Conservation (phyloP, 306 rosid species). For the Gynostemma pentaphyllum region DNA sequence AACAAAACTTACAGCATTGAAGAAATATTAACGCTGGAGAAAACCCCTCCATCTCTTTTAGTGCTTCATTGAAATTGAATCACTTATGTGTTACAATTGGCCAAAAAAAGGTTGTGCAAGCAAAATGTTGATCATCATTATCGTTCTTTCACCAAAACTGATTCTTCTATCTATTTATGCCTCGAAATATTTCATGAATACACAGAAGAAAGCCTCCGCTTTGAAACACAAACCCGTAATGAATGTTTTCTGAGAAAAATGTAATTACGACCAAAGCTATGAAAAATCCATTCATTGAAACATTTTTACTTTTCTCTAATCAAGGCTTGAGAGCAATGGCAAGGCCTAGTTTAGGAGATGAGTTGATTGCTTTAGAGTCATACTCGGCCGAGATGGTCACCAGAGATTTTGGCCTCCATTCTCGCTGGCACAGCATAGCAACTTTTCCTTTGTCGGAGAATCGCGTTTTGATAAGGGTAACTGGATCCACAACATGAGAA, state of each 20-base stretch:
- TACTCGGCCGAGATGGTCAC: conserved; percentile 72
- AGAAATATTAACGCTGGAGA: conserved; percentile 4
- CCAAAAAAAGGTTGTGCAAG: background rate
- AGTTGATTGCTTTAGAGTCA: conserved; percentile 43
- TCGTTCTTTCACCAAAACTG: background rate
- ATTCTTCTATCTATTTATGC: conserved; percentile 1
- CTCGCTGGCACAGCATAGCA: conserved; percentile 63
- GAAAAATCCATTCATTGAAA: background rate
- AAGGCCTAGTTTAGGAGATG: conserved; percentile 70
- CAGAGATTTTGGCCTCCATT: conserved; percentile 89
- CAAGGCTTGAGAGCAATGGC: conserved; percentile 80
- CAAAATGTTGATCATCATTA: conserved; percentile 5
- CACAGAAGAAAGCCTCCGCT: conserved; percentile 4
- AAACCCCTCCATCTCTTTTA: background rate
- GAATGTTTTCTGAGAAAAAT: background rate
- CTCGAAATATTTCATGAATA: conserved; percentile 3
- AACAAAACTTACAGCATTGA: background rate
- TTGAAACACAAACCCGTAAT: background rate
- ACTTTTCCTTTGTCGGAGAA: conserved; percentile 64
- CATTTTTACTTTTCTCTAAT: background rate
- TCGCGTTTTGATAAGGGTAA: conserved; percentile 53
- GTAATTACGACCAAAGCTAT: background rate
- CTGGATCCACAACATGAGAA: conserved; percentile 47
- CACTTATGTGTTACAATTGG: background rate
- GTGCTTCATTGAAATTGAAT: too few species aligned